These are phyloP conservation scores for Nitzschia sp. DNA, from an alignment of 108 stramenopile genomes.

Conservation along the genomic window DNA sequence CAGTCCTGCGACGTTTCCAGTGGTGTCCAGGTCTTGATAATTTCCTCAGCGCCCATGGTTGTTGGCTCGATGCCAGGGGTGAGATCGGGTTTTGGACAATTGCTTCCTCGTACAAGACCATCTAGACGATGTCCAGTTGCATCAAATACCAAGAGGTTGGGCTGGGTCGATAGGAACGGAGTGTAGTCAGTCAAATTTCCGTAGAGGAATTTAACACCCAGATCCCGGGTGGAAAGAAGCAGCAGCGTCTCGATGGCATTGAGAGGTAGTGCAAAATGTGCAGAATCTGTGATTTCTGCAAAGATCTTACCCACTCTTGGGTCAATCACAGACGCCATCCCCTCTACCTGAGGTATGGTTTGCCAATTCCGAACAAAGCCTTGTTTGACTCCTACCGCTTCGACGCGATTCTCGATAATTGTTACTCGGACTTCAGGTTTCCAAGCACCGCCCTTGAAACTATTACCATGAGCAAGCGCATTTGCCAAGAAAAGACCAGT, in stretches of 20 bases:
- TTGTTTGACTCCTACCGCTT: conserved; percentile 14
- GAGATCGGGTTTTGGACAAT: background rate
- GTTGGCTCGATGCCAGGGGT: background rate
- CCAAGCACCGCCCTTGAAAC: background rate
- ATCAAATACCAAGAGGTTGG: conserved; percentile 32
- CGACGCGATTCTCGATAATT: conserved; percentile 21
- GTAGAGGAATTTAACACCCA: conserved; percentile 24
- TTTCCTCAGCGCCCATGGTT: background rate
- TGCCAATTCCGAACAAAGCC: conserved; percentile 25
- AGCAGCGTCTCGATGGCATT: conserved; percentile 30
- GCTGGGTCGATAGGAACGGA: background rate
- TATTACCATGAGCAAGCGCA: conserved; percentile 14
- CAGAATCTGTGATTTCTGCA: background rate
- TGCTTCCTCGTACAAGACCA: background rate
- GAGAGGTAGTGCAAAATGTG: conserved; percentile 10
- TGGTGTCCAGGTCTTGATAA: background rate
- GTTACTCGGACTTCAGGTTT: conserved; percentile 16
- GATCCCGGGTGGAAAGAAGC: conserved; percentile 21
- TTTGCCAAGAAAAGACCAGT: conserved; percentile 31
- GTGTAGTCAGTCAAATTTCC: conserved; percentile 11
- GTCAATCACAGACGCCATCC: conserved; percentile 5
- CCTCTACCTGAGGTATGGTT: background rate
- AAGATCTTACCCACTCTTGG: conserved; percentile 14
- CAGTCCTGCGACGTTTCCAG: background rate
- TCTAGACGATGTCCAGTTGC: conserved; percentile 28